phyloP scores from a whole-genome alignment of 495 filamentous ascomycete species.

The Neurospora sp. region DNA sequence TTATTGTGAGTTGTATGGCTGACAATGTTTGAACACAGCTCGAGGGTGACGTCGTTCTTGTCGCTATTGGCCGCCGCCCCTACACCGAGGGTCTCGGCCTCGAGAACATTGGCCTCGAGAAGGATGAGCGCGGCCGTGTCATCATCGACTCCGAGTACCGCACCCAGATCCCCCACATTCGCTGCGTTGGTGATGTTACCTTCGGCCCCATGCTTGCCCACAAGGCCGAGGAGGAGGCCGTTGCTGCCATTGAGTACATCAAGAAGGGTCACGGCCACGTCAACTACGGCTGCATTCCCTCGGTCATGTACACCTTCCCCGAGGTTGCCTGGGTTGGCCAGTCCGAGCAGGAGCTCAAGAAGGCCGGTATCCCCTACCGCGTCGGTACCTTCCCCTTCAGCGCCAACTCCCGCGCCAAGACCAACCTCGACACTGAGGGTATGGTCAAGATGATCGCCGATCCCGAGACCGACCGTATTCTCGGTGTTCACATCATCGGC shows the following conservation, averaged over 20 bases:
- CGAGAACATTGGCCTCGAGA: constrained; percentile 90
- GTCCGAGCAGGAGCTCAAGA: constrained; percentile 94
- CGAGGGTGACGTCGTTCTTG: constrained; percentile 91
- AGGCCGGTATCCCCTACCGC: constrained; percentile 77
- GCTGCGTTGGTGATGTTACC: constrained; percentile 90
- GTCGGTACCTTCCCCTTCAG: constrained; percentile 91
- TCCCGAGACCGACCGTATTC: constrained; percentile 89
- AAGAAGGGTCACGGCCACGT: constrained; percentile 96
- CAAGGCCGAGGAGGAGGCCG: constrained; percentile 97
- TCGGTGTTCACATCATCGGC: constrained; percentile 94
- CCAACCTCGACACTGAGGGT: constrained; percentile 93
- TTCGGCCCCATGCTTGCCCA: constrained; percentile 99
- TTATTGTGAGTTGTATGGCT: neutral
- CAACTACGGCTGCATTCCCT: constrained; percentile 96
- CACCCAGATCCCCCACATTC: constrained; percentile 93
- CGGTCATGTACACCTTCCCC: constrained; percentile 98
- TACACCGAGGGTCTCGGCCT: constrained; percentile 87
- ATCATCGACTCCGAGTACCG: constrained; percentile 98
- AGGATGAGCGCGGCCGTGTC: constrained; percentile 85
- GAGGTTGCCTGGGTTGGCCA: constrained; percentile 98
- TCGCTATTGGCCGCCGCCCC: constrained; percentile 90
- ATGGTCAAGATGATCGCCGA: constrained; percentile 96
- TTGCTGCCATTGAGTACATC: constrained; percentile 91
- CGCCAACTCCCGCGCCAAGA: constrained; percentile 97
- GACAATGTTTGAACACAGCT: constrained; percentile 43